phyloP scores from a whole-genome alignment of 2,329 filamentous ascomycete species.

The Pestalotiopsis fici region DNA sequence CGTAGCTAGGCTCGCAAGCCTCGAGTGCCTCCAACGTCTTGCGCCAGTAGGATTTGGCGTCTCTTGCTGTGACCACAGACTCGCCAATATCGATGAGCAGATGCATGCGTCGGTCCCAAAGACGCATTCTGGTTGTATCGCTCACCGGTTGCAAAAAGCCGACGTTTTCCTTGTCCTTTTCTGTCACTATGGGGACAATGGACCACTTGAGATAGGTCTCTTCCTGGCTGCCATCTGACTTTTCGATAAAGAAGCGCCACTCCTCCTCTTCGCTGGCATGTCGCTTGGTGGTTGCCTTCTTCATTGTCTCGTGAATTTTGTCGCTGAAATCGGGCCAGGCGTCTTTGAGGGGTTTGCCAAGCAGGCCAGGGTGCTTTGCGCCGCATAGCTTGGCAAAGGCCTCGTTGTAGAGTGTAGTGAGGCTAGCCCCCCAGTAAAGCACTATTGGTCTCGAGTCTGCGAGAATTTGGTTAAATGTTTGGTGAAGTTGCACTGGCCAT shows the following conservation, averaged over 20 bases:
- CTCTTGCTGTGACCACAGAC: conserved; percentile 39
- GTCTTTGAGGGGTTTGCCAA: conserved; percentile 60
- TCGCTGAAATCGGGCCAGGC: conserved; percentile 57
- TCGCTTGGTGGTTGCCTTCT: conserved; percentile 31
- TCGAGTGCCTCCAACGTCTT: conserved; percentile 44
- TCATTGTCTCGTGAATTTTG: conserved; percentile 39
- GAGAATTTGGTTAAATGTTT: conserved; percentile 43
- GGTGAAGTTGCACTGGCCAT: conserved; percentile 49
- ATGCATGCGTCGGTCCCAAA: conserved; percentile 51
- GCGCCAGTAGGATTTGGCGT: conserved; percentile 49
- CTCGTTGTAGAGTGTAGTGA: conserved; percentile 72
- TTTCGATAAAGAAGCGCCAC: conserved; percentile 45
- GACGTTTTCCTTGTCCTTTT: conserved; percentile 39
- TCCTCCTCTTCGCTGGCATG: conserved; percentile 41
- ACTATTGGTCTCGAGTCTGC: conserved; percentile 51
- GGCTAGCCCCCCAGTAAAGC: conserved; percentile 65
- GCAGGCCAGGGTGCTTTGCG: conserved; percentile 62
- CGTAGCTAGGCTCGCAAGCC: conserved; percentile 43
- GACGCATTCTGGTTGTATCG: conserved; percentile 46
- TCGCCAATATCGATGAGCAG: conserved; percentile 51
- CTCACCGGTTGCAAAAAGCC: conserved; percentile 49
- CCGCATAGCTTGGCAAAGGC: conserved; percentile 66
- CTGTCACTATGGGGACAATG: conserved; percentile 45
- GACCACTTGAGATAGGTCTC: conserved; percentile 52
- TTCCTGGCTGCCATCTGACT: conserved; percentile 39